Conservation (phyloP, 192 early-diverging fungal species). For the Backusella circina region DNA sequence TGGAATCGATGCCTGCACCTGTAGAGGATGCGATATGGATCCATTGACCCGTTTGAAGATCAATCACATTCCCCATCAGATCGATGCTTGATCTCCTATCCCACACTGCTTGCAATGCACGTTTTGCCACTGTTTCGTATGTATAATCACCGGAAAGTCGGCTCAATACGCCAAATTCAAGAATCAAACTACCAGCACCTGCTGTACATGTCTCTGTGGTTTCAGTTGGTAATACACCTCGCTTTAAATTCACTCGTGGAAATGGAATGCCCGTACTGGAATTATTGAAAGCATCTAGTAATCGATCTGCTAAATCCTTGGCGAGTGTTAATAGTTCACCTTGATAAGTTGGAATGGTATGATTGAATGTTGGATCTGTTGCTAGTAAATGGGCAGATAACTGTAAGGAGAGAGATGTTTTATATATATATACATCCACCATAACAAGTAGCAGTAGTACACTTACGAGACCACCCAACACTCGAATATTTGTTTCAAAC, state of each 20-base stretch:
- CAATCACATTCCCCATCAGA: conserved; percentile 83
- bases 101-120: conserved; percentile 79
- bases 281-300: conserved; percentile 85
- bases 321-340: conserved; percentile 80
- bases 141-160: conserved; percentile 72
- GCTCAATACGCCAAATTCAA: conserved; percentile 92
- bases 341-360: conserved; percentile 63
- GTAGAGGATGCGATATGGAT: conserved; percentile 65
- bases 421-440: neutral
- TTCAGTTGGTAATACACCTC: conserved; percentile 66
- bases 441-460: neutral
- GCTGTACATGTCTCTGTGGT: conserved; percentile 77
- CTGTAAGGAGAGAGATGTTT: conserved; percentile 14
- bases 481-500: conserved; percentile 92
- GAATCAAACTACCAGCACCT: conserved; percentile 83
- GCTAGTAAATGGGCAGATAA: conserved; percentile 88
- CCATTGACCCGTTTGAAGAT: conserved; percentile 72
- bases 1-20: conserved; percentile 92
- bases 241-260: conserved; percentile 75
- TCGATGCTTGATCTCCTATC: conserved; percentile 62
- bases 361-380: conserved; percentile 56
- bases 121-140: conserved; percentile 71
- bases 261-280: conserved; percentile 83
- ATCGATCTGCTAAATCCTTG: conserved; percentile 74
- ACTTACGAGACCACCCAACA: conserved; percentile 75